phyloP scores from a whole-genome alignment of 495 filamentous ascomycete genomes.

The Neurospora hispaniola region DNA sequence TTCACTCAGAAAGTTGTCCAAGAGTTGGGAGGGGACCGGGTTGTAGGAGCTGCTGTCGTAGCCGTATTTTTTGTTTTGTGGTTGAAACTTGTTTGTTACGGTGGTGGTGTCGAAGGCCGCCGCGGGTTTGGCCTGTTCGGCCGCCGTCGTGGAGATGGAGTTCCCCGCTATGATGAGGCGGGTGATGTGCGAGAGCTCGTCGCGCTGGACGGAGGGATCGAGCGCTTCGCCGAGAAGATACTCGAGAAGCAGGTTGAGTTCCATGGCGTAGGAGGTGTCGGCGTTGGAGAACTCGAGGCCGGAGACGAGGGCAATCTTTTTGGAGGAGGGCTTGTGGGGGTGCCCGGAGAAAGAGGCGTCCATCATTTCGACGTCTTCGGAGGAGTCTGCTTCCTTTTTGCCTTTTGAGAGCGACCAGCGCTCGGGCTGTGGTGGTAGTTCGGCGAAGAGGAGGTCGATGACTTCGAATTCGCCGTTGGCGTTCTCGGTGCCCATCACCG shows the following conservation, averaged over 20 bases:
- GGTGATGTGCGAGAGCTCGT: slow-evolving; percentile 57
- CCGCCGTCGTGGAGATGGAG: slow-evolving; percentile 49
- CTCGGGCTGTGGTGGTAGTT: slow-evolving; percentile 67
- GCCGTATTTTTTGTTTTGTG: slow-evolving; percentile 68
- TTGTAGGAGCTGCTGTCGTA: slow-evolving; percentile 88
- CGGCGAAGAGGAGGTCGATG: slow-evolving; percentile 77
- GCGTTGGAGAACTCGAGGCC: slow-evolving; percentile 74
- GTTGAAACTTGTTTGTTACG: slow-evolving; percentile 24
- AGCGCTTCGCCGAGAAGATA: slow-evolving; percentile 78
- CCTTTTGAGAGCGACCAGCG: slow-evolving; percentile 54
- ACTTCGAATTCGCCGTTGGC: slow-evolving; percentile 86
- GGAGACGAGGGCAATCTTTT: slow-evolving; percentile 80
- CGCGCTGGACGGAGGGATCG: slow-evolving; percentile 40
- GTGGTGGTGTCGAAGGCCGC: slow-evolving; percentile 22
- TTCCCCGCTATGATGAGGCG: slow-evolving; percentile 88
- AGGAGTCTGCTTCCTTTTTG: slow-evolving; percentile 12
- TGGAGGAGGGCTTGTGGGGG: slow-evolving; percentile 21
- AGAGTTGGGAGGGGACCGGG: slow-evolving; percentile 63
- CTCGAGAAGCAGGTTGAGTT: slow-evolving; percentile 70
- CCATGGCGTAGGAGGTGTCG: slow-evolving; percentile 54
- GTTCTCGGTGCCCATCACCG: slow-evolving; percentile 88
- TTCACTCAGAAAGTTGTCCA: slow-evolving; percentile 73
- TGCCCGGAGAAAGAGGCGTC: slow-evolving; percentile 18
- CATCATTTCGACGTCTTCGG: slow-evolving; percentile 35
- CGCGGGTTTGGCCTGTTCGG: slow-evolving; percentile 8